Evolutionary conservation across 345 rosid genomes (phyloP), one percentile per base, ranked within the genome.

Genomic region (Jatropha curcas): DNA sequence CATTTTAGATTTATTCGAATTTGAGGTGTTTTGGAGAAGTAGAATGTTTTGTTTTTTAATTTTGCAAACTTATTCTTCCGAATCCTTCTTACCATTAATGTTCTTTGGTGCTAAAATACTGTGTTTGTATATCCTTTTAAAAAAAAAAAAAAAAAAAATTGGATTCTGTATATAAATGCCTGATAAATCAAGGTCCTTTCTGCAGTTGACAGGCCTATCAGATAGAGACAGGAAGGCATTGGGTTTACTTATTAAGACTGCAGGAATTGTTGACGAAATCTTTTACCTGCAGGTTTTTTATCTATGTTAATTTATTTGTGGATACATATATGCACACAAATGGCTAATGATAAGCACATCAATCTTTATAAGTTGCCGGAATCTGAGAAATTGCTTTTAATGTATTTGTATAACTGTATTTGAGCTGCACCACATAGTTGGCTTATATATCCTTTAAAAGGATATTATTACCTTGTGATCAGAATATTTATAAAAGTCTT

Each of bases 131-230:
- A 7, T 25, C 1, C 22, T 55, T 25, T 22, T 30, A n/a, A n/a
- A n/a, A n/a, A n/a, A n/a, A n/a, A n/a, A n/a, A n/a, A n/a, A n/a
- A n/a, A n/a, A n/a, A n/a, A n/a, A n/a, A n/a, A n/a, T n/a, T n/a
- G n/a, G n/a, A n/a, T n/a, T n/a, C n/a, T n/a, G n/a, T n/a, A n/a
- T n/a, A n/a, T n/a, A n/a, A n/a, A n/a, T n/a, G n/a, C n/a, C n/a
- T 2, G 9, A 12, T 37, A 48, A 20, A 12, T 50, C 52, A 20
- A 11, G 10, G 39, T 7, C 68, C 31, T 37, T 79, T 14, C 66
- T 86, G 83, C 87, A 94, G 98, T 81, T 92, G 84, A 69, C 89
- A 20, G 90, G 85, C 71, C 92, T 94, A 74, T 53, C 92, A 5
- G 82, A 84, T 68, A 84, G 73, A 62, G 98, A 92, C 77, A 87